A percentile compares a stretch with the other conserved stretches of the same genome.
Conservation (phyloP, 192 early-diverging fungal genomes). For the Backusella psychrophila region DNA sequence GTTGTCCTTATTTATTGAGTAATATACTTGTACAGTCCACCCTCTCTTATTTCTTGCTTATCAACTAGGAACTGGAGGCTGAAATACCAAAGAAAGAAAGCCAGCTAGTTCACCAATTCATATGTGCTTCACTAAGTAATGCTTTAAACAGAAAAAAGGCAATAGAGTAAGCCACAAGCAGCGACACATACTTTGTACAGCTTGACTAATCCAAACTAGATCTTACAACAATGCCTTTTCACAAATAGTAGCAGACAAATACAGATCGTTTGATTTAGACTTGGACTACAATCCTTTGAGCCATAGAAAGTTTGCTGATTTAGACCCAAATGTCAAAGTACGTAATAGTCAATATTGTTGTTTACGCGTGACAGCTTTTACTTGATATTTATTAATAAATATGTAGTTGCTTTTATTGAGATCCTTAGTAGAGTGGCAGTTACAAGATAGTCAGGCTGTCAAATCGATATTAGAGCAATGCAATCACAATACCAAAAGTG, state of each 20-base stretch:
- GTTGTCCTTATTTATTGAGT: not conserved
- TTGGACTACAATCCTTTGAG: slow-evolving; percentile 25
- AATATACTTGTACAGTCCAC: not conserved
- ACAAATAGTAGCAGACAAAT: slow-evolving; percentile 19
- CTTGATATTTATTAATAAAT: not conserved
- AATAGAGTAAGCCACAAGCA: slow-evolving; percentile 18
- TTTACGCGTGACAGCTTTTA: not conserved
- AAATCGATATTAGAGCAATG: slow-evolving; percentile 10
- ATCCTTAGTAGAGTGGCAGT: slow-evolving; percentile 31
- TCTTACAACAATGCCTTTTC: slow-evolving; percentile 6
- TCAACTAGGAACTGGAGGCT: slow-evolving; percentile 19
- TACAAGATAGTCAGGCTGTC: slow-evolving; percentile 27
- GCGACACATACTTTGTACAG: too few relatives aligned
- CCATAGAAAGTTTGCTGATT: slow-evolving; percentile 6
- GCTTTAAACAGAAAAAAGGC: slow-evolving; percentile 25
- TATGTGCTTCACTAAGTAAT: slow-evolving; percentile 20
- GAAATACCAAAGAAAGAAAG: slow-evolving; percentile 13
- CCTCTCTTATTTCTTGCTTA: not conserved
- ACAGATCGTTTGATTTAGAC: slow-evolving; percentile 18
- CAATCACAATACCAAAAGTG: not conserved
- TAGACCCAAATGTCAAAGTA: slow-evolving; percentile 30
- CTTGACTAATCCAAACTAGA: not conserved
- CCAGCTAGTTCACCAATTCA: slow-evolving; percentile 11
- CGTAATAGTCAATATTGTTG: not conserved
- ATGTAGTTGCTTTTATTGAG: slow-evolving; percentile 22